Evolutionary conservation across 2,329 filamentous ascomycete genomes (phyloP), one percentile per base, ranked within the genome.

Genomic region (Curvularia sp.): DNA sequence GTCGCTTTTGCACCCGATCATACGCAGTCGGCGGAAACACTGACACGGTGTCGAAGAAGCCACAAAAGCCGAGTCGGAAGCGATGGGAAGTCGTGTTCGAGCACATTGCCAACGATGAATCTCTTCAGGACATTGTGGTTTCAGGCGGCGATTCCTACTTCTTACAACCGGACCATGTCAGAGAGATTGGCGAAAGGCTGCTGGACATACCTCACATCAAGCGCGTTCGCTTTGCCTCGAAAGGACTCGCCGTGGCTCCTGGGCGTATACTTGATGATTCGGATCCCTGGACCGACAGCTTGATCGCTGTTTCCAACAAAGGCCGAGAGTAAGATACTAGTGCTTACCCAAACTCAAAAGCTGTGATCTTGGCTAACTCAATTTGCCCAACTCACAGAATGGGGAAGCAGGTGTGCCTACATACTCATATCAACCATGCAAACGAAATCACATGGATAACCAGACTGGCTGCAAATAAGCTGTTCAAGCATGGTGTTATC

Each of bases 341-440:
- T n/a, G n/a, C 1, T 12, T 13, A 13, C 0, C 23, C 6, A 10
- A 25, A 13, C n/a, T 19, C 9, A 3, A 10, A 1, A 7, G 5
- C 18, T n/a, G 0, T 15, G 9, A 50, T 28, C 5, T 13, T 12
- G 15, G 43, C 50, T 59, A 23, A 59, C 36, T 12, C 4, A n/a
- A 30, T 36, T 32, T 23, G 30, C n/a, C 13, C 30, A 46, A 43
- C 13, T 13, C 21, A 7, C 36, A 58, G 56, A 27, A 59, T 81
- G 23, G 86, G 85, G 5, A 89, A 89, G 69, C 80, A 84, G 49
- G 81, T 88, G 63, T 86, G 85, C 3, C 75, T 88, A 53, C 87
- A 89, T 68, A 89, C 87, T 0, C 87, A 89, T 66, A 87, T 89
- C 74, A 88, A 89, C 64, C 85, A 88, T 61, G 82, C 85, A 0